Evolutionary conservation across 192 early-diverging fungal genomes (phyloP).

Genomic region (Podochytrium sp.): DNA sequence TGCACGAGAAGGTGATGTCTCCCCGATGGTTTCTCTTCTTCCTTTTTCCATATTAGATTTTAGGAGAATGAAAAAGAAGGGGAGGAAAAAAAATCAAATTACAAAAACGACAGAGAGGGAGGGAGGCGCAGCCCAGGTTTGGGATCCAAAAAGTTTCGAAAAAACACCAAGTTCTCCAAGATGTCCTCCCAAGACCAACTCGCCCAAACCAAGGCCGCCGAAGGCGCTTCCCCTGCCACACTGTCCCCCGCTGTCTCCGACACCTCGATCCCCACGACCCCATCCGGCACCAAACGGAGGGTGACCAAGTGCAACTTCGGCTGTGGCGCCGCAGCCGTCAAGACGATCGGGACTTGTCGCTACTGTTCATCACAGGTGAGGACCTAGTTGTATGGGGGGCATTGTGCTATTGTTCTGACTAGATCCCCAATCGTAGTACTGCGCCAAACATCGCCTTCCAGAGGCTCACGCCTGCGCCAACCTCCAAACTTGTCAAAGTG

Average conservation of each 20-base stretch:
- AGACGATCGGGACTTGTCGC: conserved; percentile 75
- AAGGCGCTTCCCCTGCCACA: conserved; percentile 1
- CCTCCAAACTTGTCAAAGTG: conserved; percentile 63
- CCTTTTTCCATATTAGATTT: too few species aligned
- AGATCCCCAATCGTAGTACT: conserved; percentile 57
- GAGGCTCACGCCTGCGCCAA: conserved; percentile 76
- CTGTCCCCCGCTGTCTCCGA: not conserved
- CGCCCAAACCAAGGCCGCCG: conserved; percentile 45
- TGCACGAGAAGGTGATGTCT: too few species aligned
- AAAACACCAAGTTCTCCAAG: too few species aligned
- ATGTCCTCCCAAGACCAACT: too few species aligned
- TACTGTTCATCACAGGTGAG: conserved; percentile 45
- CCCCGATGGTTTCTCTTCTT: too few species aligned
- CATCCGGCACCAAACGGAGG: conserved; percentile 24
- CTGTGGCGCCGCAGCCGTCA: conserved; percentile 48
- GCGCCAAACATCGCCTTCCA: conserved; percentile 72
- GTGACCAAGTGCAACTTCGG: conserved; percentile 29
- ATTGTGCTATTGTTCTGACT: conserved; percentile 13
- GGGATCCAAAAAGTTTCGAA: too few species aligned
- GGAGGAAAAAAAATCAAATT: too few species aligned
- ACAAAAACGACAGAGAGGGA: too few species aligned
- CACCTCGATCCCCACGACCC: not conserved
- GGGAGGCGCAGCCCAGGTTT: too few species aligned
- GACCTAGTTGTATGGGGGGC: not conserved
- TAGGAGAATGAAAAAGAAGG: too few species aligned